Base-by-base conservation (phyloP, 768 basidiomycete species). In the Tulasnella sp. region DNA sequence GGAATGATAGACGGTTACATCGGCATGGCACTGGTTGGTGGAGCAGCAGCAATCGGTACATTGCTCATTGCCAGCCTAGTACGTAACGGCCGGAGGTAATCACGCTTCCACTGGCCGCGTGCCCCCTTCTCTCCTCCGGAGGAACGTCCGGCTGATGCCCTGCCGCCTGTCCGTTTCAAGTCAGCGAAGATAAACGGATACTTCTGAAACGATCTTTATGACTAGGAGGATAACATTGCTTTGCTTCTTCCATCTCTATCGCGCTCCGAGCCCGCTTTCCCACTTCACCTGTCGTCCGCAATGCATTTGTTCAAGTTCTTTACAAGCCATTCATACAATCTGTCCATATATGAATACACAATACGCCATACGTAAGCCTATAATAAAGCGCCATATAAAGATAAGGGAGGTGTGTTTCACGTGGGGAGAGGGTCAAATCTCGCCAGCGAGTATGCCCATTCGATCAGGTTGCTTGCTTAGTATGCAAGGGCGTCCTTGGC, bases 21-120 rank as follows among this genome's bases (percentile, higher is more conserved):
- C 66, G 97, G 97, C 63, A 94, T 99, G 90, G 97, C 95, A 16
- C 84, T 99, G 52, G 93, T 89, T 22, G 95, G 95, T 67, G 94
- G 95, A 70, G 90, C 86, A 47, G 94, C 92, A 16, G 95, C 96
- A 16, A 77, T 96, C 26, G 91, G 93, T 67, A 88, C 90, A 36
- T 80, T 94, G 64, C 79, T 90, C 72, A 72, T 93, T 71, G 90
- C 91, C 79, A 82, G 87, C 81, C 82, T 93, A 78, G 84, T 94
- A 87, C 90, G 92, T 88, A 91, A 91, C 87, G 89, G 32, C 34
- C 41, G 47, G 59, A 70, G 47, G 59, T 70, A 59, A 40, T 59
- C 52, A 59, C 52, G 32, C 26, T 59, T 4, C 11, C 7, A 59
- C 52, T 14, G 52, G 52, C 22, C n/a, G n/a, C n/a, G n/a, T 59